Conservation (phyloP, 2,329 filamentous ascomycete species). For the Madurella mycetomatis region DNA sequence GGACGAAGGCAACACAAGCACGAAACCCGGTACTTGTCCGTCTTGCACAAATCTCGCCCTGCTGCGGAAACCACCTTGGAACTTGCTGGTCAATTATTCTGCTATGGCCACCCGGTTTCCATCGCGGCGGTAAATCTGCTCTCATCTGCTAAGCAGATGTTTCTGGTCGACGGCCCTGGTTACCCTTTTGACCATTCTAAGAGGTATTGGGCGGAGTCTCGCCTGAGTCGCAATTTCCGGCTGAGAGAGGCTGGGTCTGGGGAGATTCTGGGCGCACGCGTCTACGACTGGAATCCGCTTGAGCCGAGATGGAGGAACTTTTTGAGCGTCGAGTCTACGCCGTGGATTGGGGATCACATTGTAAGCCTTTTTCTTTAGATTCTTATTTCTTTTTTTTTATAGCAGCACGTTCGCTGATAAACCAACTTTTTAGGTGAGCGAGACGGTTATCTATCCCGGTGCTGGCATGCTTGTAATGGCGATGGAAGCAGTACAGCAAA, state of each 20-base stretch:
- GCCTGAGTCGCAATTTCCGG: constrained; percentile 31
- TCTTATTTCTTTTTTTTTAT: no score
- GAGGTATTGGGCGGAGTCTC: constrained; percentile 37
- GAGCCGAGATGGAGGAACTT: constrained; percentile 42
- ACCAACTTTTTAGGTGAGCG: constrained; percentile 20
- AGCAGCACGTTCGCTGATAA: background rate
- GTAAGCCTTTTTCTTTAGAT: no score
- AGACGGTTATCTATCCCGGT: constrained; percentile 32
- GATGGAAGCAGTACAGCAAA: constrained; percentile 33
- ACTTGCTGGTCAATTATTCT: background rate
- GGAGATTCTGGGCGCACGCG: constrained; percentile 27
- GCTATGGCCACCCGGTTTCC: background rate
- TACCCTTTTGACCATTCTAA: constrained; percentile 39
- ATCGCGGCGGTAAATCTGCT: background rate
- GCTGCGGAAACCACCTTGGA: background rate
- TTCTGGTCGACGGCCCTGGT: constrained; percentile 23
- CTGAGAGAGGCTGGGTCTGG: constrained; percentile 25
- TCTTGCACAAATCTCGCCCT: background rate
- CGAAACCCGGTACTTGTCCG: background rate
- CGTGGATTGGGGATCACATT: constrained; percentile 43
- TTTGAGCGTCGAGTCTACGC: constrained; percentile 36
- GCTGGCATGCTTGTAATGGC: constrained; percentile 36
- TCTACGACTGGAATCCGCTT: constrained; percentile 28
- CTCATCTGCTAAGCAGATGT: background rate
- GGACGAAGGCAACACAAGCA: background rate